phyloP scores from a whole-genome alignment of 805 yeast genomes.

The Saturnispora zaruensis region DNA sequence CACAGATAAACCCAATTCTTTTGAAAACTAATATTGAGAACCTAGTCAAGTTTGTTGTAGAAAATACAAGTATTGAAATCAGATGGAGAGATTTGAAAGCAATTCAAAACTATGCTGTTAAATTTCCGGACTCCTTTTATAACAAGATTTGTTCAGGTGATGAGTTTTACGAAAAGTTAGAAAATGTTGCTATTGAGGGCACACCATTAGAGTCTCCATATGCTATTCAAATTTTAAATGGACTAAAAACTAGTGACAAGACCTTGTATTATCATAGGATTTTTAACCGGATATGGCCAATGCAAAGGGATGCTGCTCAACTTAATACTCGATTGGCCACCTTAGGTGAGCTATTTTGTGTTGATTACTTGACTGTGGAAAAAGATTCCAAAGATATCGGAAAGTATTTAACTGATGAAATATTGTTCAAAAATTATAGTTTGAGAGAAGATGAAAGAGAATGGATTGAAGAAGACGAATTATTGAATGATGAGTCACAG shows the following conservation, averaged over 20 bases:
- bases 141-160: conserved; percentile 33
- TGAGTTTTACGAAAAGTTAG: conserved; percentile 37
- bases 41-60: conserved; percentile 29
- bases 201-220: conserved; percentile 55
- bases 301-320: conserved; percentile 30
- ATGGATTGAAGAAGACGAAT: conserved; percentile 24
- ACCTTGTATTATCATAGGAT: conserved; percentile 34
- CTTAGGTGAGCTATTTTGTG: conserved; percentile 48
- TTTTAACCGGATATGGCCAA: conserved; percentile 40
- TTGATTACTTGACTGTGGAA: conserved; percentile 39
- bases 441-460: conserved; percentile 25
- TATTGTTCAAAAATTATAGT: conserved; percentile 45
- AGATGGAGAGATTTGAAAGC: conserved; percentile 44
- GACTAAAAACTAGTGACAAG: conserved; percentile 31
- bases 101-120: conserved; percentile 47
- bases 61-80: not conserved
- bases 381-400: conserved; percentile 51
- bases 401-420: conserved; percentile 48
- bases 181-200: conserved; percentile 42
- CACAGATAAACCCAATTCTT: conserved; percentile 52
- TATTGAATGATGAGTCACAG: conserved; percentile 9
- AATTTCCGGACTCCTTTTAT: conserved; percentile 34
- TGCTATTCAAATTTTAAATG: conserved; percentile 48
- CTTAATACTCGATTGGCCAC: conserved; percentile 52
- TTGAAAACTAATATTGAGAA: conserved; percentile 51